Evolutionary conservation across 2,329 filamentous ascomycete species (phyloP).

Genomic region (Monilinia polystroma): DNA sequence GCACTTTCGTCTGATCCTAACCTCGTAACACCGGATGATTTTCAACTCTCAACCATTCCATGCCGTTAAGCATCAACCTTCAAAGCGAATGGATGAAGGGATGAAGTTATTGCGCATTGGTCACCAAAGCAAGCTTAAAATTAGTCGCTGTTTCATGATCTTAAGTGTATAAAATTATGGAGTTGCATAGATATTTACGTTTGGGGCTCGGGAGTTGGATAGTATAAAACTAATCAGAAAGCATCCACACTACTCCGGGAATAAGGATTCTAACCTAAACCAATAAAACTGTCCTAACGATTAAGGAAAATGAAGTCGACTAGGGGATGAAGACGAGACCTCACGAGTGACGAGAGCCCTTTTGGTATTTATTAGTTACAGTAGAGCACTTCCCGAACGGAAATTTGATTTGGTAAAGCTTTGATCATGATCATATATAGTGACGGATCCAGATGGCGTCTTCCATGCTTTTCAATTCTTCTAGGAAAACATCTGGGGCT

Average conservation of each 20-base stretch:
- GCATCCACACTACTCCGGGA: background rate
- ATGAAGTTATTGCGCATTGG: slow-evolving; percentile 3
- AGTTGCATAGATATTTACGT: background rate
- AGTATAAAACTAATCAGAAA: background rate
- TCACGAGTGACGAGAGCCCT: background rate
- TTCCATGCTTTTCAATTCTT: slow-evolving; percentile 17
- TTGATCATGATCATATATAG: slow-evolving; percentile 9
- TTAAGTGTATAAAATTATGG: background rate
- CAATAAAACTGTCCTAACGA: background rate
- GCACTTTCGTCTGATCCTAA: background rate
- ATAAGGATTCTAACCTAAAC: background rate
- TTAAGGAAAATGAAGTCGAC: background rate
- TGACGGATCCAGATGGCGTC: slow-evolving; percentile 21
- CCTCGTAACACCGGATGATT: background rate
- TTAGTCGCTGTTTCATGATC: slow-evolving; percentile 2
- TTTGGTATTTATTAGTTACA: background rate
- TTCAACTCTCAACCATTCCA: slow-evolving; percentile 2
- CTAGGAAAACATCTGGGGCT: slow-evolving; percentile 16
- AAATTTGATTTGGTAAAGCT: slow-evolving; percentile 14
- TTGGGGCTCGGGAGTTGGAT: background rate
- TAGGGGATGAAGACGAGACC: slow-evolving; percentile 7
- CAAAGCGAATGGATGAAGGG: background rate
- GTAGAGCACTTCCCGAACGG: slow-evolving; percentile 5
- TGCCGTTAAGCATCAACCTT: slow-evolving; percentile 1
- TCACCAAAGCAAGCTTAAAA: slow-evolving; percentile 8